Evolutionary conservation across 345 rosid genomes (phyloP).

Genomic region (Arabidopsis arenosa): DNA sequence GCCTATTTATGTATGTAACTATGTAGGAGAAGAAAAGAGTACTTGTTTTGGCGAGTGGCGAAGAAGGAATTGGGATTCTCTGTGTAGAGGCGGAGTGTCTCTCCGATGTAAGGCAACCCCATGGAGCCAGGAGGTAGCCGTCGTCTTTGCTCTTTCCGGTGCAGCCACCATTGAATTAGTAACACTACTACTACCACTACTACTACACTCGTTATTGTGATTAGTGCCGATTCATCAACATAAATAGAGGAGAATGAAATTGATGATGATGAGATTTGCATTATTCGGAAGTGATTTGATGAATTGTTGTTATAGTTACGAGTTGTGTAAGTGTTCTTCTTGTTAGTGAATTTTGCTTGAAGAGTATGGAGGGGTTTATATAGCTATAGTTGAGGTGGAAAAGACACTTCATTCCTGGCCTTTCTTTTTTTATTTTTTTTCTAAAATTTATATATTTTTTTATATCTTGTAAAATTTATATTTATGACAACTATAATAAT

Average conservation of each 20-base stretch:
- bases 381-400: conserved; percentile 41
- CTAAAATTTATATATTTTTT: background rate
- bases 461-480: background rate
- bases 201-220: conserved; percentile 32
- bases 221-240: conserved; percentile 26
- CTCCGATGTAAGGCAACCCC: conserved; percentile 98
- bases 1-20: background rate
- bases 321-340: conserved; percentile 27
- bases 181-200: conserved; percentile 33
- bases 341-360: conserved; percentile 33
- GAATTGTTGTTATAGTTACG: conserved; percentile 4
- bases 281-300: conserved; percentile 26
- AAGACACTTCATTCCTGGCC: conserved; percentile 36
- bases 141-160: conserved; percentile 43
- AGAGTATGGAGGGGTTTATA: conserved; percentile 40
- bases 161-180: conserved; percentile 52
- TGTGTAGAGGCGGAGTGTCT: conserved; percentile 83
- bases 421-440: conserved; percentile 9
- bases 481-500: conserved; percentile 4
- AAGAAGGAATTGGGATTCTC: conserved; percentile 87
- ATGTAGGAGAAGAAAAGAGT: conserved; percentile 3
- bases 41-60: conserved; percentile 78
- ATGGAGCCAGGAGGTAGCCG: conserved; percentile 88
- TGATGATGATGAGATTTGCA: conserved; percentile 44
- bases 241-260: conserved; percentile 14